Percentiles rank a stretch among this genome's conserved stretches.
phyloP scores from a whole-genome alignment of 2,329 filamentous ascomycete genomes.

The Clarireedia hainanense region DNA sequence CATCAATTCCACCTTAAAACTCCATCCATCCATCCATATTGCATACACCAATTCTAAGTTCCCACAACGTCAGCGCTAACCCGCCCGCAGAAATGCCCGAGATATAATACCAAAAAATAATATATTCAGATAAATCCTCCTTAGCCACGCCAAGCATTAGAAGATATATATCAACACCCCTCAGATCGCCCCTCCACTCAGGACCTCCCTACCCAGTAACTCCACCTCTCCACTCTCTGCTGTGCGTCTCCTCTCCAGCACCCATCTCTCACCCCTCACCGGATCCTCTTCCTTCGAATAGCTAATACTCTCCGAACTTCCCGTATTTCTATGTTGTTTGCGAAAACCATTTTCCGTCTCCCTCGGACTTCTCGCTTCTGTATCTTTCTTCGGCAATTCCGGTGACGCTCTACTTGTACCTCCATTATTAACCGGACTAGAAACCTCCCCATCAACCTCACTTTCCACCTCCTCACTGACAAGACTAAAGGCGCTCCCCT shows the following conservation, averaged over 20 bases:
- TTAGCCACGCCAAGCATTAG: background rate
- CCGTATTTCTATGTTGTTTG: slow-evolving; percentile 39
- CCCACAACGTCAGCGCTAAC: too few species aligned
- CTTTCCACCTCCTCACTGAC: slow-evolving; percentile 8
- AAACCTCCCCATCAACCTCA: background rate
- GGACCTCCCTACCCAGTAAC: slow-evolving; percentile 54
- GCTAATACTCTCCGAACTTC: slow-evolving; percentile 61
- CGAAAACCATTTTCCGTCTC: slow-evolving; percentile 19
- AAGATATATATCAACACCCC: background rate
- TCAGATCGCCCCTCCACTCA: background rate
- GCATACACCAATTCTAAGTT: too few species aligned
- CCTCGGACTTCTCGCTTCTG: background rate
- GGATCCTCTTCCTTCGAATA: slow-evolving; percentile 58
- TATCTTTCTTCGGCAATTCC: slow-evolving; percentile 9
- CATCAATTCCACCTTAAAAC: too few species aligned
- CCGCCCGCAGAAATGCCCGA: background rate
- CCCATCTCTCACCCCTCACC: slow-evolving; percentile 51
- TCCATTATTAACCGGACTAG: slow-evolving; percentile 30
- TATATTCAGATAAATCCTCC: background rate
- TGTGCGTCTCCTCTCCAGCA: slow-evolving; percentile 60
- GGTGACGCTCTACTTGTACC: background rate
- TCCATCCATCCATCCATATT: too few species aligned
- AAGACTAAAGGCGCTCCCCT: slow-evolving; percentile 5
- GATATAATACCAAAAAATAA: background rate
- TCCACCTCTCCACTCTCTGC: slow-evolving; percentile 58